Base-by-base conservation (phyloP, 257 asterid genomes). In the Solanum megistacrolobum region DNA sequence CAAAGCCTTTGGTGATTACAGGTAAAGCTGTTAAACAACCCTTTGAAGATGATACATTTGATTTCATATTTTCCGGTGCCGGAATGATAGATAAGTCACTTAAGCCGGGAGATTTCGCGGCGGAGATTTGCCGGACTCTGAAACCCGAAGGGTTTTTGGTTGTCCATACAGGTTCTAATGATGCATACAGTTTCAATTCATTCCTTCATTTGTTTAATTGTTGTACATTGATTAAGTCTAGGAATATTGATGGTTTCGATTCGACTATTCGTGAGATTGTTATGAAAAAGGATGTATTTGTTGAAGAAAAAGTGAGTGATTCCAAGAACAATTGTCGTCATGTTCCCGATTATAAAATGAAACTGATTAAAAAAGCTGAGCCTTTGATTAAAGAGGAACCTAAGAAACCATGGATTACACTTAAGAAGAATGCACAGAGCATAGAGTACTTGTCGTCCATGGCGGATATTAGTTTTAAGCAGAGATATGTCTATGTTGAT, bases 401-500 rank as follows among this genome's bases (percentile, higher is more conserved):
- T 1, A 88, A 90, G 86, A 97, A 97, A 73, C 98, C 98, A 2
- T 97, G 99, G 99, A 94, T 97, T 92, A 92, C 99, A 9, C 91
- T 97, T 52, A 97, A 97, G 96, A 93, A 86, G 91, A 97, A 96
- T 79, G 93, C 91, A 4, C 92, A 92, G 94, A 94, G 92, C 43
- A 93, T 96, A 2, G 95, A 95, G 88, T 97, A 97, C 89, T 88
- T 97, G 92, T 83, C 98, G 4, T 90, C 97, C 25, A 93, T 96
- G 98, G 98, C 88, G 11, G 99, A 95, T 87, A 93, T 97, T n/a
- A 97, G 93, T 86, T 97, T 95, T 75, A 97, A 93, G 96, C 93
- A 90, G 34, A 92, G 93, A 71, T 97, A 96, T 7, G 93, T 96
- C 9, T 97, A 97, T 65, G 93, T 97, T 29, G 99, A 97, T 90